Percentiles rank a stretch among this genome's conserved stretches.
Conservation (phyloP, 2,329 filamentous ascomycete species). For the Aspergillus fructus region DNA sequence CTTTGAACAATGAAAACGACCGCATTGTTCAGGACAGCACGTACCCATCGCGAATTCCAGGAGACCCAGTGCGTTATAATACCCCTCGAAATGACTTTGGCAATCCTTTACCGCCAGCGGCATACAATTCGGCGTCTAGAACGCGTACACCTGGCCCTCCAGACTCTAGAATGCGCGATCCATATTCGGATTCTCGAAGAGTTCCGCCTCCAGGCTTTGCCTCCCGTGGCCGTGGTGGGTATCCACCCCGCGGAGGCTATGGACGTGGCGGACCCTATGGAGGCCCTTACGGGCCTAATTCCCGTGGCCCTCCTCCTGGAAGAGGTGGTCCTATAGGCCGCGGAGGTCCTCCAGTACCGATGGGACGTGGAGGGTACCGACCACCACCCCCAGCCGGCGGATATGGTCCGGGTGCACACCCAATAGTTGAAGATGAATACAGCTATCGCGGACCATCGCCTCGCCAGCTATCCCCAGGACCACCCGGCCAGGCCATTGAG, state of each 20-base stretch:
- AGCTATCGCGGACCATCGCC: slow-evolving; percentile 25
- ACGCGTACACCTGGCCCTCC: slow-evolving; percentile 30
- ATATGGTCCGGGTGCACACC: slow-evolving; percentile 46
- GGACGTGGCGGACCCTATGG: slow-evolving; percentile 43
- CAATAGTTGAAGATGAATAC: slow-evolving; percentile 27
- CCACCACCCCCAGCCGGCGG: slow-evolving; percentile 50
- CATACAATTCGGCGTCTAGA: slow-evolving; percentile 28
- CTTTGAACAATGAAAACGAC: slow-evolving; percentile 37
- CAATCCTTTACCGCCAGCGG: slow-evolving; percentile 38
- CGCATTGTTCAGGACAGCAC: slow-evolving; percentile 25
- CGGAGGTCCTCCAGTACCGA: slow-evolving; percentile 40
- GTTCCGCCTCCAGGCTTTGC: slow-evolving; percentile 46
- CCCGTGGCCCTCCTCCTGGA: slow-evolving; percentile 34
- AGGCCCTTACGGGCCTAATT: slow-evolving; percentile 18
- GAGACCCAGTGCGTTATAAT: slow-evolving; percentile 31
- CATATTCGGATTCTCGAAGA: slow-evolving; percentile 47
- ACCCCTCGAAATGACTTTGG: slow-evolving; percentile 39
- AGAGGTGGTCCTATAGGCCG: slow-evolving; percentile 44
- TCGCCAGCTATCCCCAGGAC: slow-evolving; percentile 36
- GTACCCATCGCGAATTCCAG: slow-evolving; percentile 30
- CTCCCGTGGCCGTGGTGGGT: slow-evolving; percentile 58
- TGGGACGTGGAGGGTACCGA: slow-evolving; percentile 40
- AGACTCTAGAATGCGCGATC: slow-evolving; percentile 43
- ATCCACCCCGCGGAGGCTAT: slow-evolving; percentile 47
- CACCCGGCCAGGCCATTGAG: slow-evolving; percentile 68